Evolutionary conservation across 495 filamentous ascomycete species (phyloP).

Genomic region (Xylaria longipes): DNA sequence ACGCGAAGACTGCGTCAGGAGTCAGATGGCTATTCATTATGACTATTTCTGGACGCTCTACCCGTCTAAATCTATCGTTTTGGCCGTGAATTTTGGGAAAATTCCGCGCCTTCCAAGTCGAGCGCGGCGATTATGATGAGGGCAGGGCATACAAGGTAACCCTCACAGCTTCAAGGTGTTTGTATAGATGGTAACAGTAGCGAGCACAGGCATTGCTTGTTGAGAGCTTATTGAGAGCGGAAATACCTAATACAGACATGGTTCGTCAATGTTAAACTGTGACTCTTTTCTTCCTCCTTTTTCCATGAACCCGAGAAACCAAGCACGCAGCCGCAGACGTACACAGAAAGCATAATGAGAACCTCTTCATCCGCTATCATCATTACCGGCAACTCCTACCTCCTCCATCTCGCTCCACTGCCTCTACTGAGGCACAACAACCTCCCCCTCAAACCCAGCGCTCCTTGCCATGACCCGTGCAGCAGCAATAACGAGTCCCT

Average conservation of each 20-base stretch:
- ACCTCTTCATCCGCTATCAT: not conserved
- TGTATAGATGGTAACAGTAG: not conserved
- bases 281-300: not conserved
- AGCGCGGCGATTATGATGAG: conserved; percentile 32
- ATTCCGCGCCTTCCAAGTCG: conserved; percentile 41
- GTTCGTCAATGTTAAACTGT: not conserved
- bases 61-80: conserved; percentile 36
- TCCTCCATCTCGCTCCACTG: not conserved
- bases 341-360: not conserved
- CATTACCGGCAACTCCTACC: not conserved
- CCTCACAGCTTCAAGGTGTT: conserved; percentile 25
- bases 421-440: conserved; percentile 8
- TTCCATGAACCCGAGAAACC: not conserved
- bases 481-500: conserved; percentile 32
- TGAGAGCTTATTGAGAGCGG: not conserved
- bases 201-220: not conserved
- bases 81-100: conserved; percentile 37
- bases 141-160: conserved; percentile 1
- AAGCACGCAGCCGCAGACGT: not conserved
- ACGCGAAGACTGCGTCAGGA: not conserved
- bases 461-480: conserved; percentile 30
- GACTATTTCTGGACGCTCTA: conserved; percentile 48
- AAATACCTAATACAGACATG: not conserved
- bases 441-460: conserved; percentile 23
- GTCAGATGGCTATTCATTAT: conserved; percentile 37